These are phyloP conservation scores for Pythium myriotylum DNA, from an alignment of 352 stramenopile genomes.

Conservation along the genomic window DNA sequence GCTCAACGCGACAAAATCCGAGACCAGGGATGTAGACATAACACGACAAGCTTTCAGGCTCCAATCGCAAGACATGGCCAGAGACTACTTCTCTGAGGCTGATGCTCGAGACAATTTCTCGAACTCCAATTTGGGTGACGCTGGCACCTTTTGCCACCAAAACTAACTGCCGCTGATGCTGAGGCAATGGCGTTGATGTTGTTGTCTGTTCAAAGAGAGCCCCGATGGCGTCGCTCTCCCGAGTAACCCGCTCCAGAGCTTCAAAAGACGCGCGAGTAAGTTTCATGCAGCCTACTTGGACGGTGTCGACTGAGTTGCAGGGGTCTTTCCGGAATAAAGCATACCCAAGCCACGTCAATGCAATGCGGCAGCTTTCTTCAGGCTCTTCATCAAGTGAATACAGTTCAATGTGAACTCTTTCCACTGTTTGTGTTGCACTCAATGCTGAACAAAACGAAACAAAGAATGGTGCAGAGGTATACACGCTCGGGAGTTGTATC, in stretches of 20 bases:
- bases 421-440: background rate
- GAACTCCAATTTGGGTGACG: too few relatives aligned
- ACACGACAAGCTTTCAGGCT: too few relatives aligned
- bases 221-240: background rate
- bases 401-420: background rate
- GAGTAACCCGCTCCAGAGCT: background rate
- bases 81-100: too few relatives aligned
- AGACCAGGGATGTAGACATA: background rate
- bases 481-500: background rate
- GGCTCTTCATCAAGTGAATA: background rate
- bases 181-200: too few relatives aligned
- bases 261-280: too few relatives aligned
- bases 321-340: background rate
- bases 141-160: too few relatives aligned
- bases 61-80: too few relatives aligned
- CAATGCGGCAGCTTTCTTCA: background rate
- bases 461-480: background rate
- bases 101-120: too few relatives aligned
- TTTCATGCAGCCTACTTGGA: background rate
- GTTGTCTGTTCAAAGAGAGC: background rate
- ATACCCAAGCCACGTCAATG: slow-evolving; percentile 1
- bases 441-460: background rate
- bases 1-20: background rate
- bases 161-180: too few relatives aligned
- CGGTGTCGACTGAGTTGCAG: background rate